Evolutionary conservation across 768 basidiomycete genomes (phyloP), one percentile per base, ranked within the genome.

Genomic region (Podaxis pistillaris): DNA sequence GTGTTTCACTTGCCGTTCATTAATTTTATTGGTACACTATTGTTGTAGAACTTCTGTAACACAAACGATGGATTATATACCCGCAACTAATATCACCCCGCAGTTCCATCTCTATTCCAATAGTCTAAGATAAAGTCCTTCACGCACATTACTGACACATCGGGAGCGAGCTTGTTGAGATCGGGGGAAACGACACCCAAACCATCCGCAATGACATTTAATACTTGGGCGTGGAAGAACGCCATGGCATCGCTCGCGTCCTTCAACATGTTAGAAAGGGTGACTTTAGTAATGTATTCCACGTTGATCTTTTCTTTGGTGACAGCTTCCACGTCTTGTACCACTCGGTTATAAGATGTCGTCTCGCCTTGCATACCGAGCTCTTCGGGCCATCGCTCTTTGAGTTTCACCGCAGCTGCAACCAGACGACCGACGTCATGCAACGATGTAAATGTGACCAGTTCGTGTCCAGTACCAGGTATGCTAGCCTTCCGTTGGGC

Each of bases 391-490:
- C 59, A 60, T 30, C 22, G 13, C 9, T 22, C 26, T 38, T 55
- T 37, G 15, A 60, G 36, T 8, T 49, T 40, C 8, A 60, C 49
- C 6, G 59, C 59, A n/a, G 28, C 50, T 2, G 59, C 59, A 30
- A 60, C 59, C 2, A 60, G 36, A 26, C 49, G 24, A 13, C 59
- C 59, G 6, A 60, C 19, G 19, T 60, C 59, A 13, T 36, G 19
- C 9, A 26, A 17, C 2, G 59, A 19, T 17, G 49, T 60, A 19
- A 60, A 52, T 9, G 59, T 33, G 11, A 60, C 19, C 19, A 4
- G 26, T 17, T 60, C 59, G 13, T 60, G 49, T 9, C 59, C 59
- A 50, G 59, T 60, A 4, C 59, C 59, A 30, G 59, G 59, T n/a
- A 51, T 52, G 19, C 5, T 55, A 2, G 53, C 53, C 53, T 55